phyloP scores from a whole-genome alignment of 495 filamentous ascomycete species.

The Hyaloscypha finlandica region DNA sequence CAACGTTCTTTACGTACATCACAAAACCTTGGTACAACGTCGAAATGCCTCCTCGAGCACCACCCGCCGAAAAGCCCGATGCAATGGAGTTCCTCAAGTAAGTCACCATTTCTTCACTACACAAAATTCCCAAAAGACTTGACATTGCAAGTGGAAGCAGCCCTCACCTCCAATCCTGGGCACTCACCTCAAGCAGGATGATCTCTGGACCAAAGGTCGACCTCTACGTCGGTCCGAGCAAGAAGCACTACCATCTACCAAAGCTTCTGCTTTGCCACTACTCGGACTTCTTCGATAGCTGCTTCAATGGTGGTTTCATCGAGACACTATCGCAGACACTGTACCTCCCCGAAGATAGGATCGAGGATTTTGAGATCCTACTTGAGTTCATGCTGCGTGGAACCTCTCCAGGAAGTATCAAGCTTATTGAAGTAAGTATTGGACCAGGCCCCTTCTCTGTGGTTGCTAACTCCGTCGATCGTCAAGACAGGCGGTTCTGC shows the following conservation, averaged over 20 bases:
- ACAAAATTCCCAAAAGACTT: background rate
- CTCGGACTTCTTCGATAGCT: background rate
- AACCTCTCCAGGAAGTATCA: background rate
- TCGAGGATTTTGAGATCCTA: background rate
- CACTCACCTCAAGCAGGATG: background rate
- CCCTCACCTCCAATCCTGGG: too few relatives aligned
- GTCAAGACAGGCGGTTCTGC: background rate
- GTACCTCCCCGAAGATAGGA: background rate
- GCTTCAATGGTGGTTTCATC: background rate
- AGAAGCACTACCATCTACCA: background rate
- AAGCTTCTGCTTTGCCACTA: background rate
- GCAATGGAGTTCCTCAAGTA: background rate
- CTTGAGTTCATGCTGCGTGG: background rate
- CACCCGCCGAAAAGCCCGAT: background rate
- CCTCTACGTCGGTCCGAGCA: background rate
- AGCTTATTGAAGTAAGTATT: background rate
- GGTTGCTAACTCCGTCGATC: background rate
- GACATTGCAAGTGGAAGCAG: too few relatives aligned
- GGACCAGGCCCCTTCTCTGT: background rate
- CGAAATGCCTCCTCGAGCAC: background rate
- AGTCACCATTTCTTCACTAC: background rate
- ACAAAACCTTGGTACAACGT: background rate
- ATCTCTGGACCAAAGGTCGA: background rate
- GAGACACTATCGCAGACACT: background rate
- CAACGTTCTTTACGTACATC: too few relatives aligned